Percentiles rank a stretch among this genome's conserved stretches.
Conservation (phyloP, 371 early-diverging fungal species). For the Blakeslea trispora region DNA sequence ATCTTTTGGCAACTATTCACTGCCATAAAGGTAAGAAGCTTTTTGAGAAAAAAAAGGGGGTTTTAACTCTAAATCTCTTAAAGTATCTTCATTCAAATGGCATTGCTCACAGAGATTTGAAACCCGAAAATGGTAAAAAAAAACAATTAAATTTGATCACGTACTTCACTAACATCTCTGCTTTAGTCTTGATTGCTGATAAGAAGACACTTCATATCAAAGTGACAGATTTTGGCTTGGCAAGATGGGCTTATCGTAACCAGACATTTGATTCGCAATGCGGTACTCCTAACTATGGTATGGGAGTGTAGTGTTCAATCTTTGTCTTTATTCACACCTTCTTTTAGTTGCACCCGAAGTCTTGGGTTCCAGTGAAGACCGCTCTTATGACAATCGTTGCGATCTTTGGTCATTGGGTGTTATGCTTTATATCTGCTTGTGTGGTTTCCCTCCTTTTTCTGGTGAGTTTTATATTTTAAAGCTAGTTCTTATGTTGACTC, state of each 20-base stretch:
- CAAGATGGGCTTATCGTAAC: conserved; percentile 71
- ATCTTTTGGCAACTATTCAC: conserved; percentile 79
- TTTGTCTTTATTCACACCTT: not conserved
- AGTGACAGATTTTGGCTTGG: conserved; percentile 94
- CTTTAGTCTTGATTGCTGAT: conserved; percentile 75
- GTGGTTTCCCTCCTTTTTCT: conserved; percentile 94
- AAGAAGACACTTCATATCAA: conserved; percentile 69
- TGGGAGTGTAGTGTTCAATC: not conserved
- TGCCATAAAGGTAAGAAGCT: conserved; percentile 58
- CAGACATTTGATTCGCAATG: conserved; percentile 78
- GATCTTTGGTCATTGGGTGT: conserved; percentile 99
- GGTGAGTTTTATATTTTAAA: conserved; percentile 28
- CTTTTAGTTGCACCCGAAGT: conserved; percentile 90
- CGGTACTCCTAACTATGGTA: conserved; percentile 97
- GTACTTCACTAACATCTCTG: not conserved
- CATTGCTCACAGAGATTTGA: conserved; percentile 49
- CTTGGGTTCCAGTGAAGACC: conserved; percentile 57
- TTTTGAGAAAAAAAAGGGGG: not conserved
- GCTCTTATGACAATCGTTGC: conserved; percentile 83
- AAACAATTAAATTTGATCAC: not conserved
- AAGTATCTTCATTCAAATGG: conserved; percentile 43
- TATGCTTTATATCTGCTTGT: conserved; percentile 95
- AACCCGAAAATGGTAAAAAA: conserved; percentile 48
- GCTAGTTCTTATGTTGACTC: too few relatives aligned
- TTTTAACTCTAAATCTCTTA: not conserved